Conservation (phyloP, 1,284 basidiomycete species). For the Peniophora sp. region DNA sequence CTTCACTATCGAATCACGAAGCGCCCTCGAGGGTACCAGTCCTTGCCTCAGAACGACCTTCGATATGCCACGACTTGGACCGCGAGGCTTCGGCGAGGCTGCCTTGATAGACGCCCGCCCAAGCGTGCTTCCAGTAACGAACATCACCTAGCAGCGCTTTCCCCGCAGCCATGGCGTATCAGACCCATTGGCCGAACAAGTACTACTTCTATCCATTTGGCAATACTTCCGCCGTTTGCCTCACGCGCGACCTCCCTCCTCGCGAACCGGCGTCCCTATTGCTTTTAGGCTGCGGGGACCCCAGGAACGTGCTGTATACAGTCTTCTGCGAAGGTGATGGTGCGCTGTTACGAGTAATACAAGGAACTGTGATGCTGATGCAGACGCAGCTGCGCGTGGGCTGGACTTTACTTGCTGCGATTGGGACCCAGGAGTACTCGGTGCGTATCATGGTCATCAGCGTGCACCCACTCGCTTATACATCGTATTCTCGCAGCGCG, state of each 20-base stretch:
- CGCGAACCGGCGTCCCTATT: constrained; percentile 39
- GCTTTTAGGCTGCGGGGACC: constrained; percentile 52
- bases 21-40: no score
- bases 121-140: no score
- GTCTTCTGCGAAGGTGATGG: constrained; percentile 14
- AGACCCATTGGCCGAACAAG: constrained; percentile 29
- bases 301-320: constrained; percentile 49
- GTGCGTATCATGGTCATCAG: constrained; percentile 20
- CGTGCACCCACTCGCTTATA: not conserved
- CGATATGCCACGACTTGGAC: no score
- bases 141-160: no score
- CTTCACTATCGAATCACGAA: no score
- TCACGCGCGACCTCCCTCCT: constrained; percentile 38
- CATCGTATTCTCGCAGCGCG: constrained; percentile 23
- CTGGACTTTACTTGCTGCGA: constrained; percentile 58
- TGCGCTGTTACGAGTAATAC: not conserved
- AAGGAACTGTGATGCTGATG: not conserved
- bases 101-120: no score
- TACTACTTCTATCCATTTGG: constrained; percentile 48
- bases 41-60: no score
- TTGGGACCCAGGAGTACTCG: constrained; percentile 46
- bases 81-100: no score
- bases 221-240: constrained; percentile 42
- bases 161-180: constrained; percentile 23
- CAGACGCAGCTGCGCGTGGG: constrained; percentile 22